Evolutionary conservation across 495 filamentous ascomycete species (phyloP), one percentile per base, ranked within the genome.

Genomic region (Pseudoneurospora amorphoporcata): DNA sequence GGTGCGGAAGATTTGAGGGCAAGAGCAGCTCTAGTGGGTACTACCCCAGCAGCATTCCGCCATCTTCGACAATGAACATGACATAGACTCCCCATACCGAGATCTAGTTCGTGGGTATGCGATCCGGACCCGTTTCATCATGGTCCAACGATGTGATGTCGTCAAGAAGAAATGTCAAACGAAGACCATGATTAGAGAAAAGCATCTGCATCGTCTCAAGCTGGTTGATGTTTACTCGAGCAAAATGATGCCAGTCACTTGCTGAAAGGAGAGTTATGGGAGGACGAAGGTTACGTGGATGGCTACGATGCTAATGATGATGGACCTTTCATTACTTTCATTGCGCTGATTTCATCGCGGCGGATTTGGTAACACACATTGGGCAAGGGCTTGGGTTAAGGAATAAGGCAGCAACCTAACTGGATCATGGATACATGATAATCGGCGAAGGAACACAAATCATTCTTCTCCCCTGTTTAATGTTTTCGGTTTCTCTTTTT

Each of bases 1-100:
- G 76, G 16, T 84, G 83, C 70, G 81, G 80, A 9, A 76, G 82
- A 53, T 85, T 83, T 72, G 84, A 86, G 70, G 82, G 82, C 40
- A 86, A 84, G 70, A 29, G 81, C 19, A 81, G 78, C 68, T 85
- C 83, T 12, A 70, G 69, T 14, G 84, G 84, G 17, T 84, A 83
- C 68, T 86, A 86, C 69, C 84, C 84, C 16, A 82, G 82, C 12
- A 75, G 81, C 72, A 71, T 81, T 42, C 76, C 78, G 19, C 76
- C 78, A 7, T 72, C 77, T 39, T 75, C 77, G 23, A 76, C 75
- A 32, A 76, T 79, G 70, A 81, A 77, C 47, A 79, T 80, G 73
- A 77, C 77, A 37, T 65, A 65, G 53, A 17, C 53, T 65, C 29
- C 14, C 7, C 1, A 12, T 16, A 65, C 35, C 29, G 29, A 29